phyloP scores from a whole-genome alignment of 1,139 yeast genomes.

The Saccharomyces hybrid region DNA sequence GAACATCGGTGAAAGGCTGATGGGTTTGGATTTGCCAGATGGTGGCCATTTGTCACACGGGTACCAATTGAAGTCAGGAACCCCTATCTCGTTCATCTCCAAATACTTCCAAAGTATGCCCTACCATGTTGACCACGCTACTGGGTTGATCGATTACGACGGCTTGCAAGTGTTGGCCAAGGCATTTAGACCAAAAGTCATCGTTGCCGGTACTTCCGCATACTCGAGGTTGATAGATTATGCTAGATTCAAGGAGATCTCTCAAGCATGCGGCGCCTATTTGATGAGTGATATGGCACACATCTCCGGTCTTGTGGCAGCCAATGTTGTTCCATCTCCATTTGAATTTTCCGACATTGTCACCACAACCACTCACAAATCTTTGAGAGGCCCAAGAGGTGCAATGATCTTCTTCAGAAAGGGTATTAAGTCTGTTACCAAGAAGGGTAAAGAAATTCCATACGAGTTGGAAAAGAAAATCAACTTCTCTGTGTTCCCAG shows the following conservation, averaged over 20 bases:
- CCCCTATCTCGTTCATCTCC: constrained; percentile 84
- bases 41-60: constrained; percentile 98
- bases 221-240: constrained; percentile 88
- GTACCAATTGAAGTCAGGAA: constrained; percentile 70
- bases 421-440: constrained; percentile 74
- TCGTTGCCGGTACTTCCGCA: constrained; percentile 96
- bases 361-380: constrained; percentile 95
- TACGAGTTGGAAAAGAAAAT: constrained; percentile 86
- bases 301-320: constrained; percentile 88
- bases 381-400: constrained; percentile 97
- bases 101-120: constrained; percentile 97
- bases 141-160: constrained; percentile 90
- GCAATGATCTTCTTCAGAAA: constrained; percentile 96
- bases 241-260: constrained; percentile 78
- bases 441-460: constrained; percentile 78
- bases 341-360: constrained; percentile 92
- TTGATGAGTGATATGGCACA: constrained; percentile 94
- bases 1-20: constrained; percentile 84
- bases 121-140: constrained; percentile 72
- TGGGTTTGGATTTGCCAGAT: constrained; percentile 95
- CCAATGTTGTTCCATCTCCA: constrained; percentile 87
- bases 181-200: constrained; percentile 85
- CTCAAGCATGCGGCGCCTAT: constrained; percentile 90
- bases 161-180: constrained; percentile 74
- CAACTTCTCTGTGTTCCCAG: constrained; percentile 96